phyloP scores from a whole-genome alignment of 2,329 filamentous ascomycete genomes.

The Periglandula ipomoeae region DNA sequence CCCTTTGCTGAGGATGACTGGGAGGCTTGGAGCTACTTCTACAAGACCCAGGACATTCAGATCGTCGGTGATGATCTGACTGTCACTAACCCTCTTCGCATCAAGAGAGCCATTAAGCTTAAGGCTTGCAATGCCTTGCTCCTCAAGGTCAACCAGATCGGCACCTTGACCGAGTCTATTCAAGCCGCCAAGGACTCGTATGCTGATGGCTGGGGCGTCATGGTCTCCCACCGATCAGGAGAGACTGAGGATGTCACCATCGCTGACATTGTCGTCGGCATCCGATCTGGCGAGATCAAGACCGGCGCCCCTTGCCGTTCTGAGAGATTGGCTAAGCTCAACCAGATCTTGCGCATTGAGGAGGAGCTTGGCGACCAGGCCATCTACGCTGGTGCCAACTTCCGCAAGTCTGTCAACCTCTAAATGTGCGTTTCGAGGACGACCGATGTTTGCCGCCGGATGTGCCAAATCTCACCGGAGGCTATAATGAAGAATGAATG shows the following conservation, averaged over 20 bases:
- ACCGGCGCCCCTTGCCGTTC: conserved; percentile 92
- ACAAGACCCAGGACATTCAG: conserved; percentile 97
- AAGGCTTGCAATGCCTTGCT: conserved; percentile 98
- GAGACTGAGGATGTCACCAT: conserved; percentile 99
- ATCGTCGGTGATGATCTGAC: conserved; percentile 98
- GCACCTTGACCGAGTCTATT: conserved; percentile 96
- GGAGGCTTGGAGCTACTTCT: conserved; percentile 99
- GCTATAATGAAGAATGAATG: conserved; percentile 2
- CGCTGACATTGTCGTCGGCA: conserved; percentile 93
- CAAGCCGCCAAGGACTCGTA: conserved; percentile 99
- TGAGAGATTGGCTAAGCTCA: conserved; percentile 98
- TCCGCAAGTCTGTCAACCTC: conserved; percentile 84
- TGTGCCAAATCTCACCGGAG: too few species aligned
- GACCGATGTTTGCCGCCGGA: too few species aligned
- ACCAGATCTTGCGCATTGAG: conserved; percentile 99
- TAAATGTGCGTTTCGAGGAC: conserved; percentile 39
- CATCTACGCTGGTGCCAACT: conserved; percentile 83
- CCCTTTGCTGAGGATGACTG: conserved; percentile 99
- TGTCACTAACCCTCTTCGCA: conserved; percentile 96
- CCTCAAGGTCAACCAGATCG: conserved; percentile 99
- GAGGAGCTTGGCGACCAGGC: conserved; percentile 93
- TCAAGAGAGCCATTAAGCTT: conserved; percentile 99
- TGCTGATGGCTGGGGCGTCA: conserved; percentile 92
- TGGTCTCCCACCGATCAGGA: conserved; percentile 98
- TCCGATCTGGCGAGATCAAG: conserved; percentile 97